Conservation (phyloP, 345 rosid species). For the thale cress (Arabidopsis thaliana) region TAIR10.1 NC_003071.7:981501-982000, state of each 20-base stretch:
- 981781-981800: not conserved
- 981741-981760: too few relatives aligned
- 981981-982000: not conserved
- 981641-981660: too few relatives aligned
- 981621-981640: too few relatives aligned
- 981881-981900: not conserved
- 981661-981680: too few relatives aligned
- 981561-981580: not conserved
- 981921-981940: not conserved
- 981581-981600: not conserved
- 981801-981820: not conserved
- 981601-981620: too few relatives aligned
- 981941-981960: not conserved
- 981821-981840: not conserved
- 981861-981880: not conserved
- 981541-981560: not conserved
- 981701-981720: too few relatives aligned
- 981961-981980: not conserved
- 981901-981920: not conserved
- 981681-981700: too few relatives aligned
- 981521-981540: not conserved
- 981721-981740: too few relatives aligned
- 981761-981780: not conserved
- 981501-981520: not conserved
- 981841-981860: not conserved